phyloP scores from a whole-genome alignment of 257 asterid species.

The Nicotiana tomentosiformis region DNA sequence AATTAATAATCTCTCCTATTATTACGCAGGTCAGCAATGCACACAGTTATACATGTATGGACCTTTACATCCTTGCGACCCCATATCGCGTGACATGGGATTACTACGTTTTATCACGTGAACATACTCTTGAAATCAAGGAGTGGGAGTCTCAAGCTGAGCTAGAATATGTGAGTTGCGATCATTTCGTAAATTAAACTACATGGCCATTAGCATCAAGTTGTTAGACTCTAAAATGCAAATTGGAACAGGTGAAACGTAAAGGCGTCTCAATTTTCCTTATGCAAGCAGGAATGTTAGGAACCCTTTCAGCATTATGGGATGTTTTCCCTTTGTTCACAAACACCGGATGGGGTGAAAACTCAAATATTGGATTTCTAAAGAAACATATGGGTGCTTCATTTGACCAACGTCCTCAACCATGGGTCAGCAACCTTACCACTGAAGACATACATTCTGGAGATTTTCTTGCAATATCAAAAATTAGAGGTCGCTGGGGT shows the following conservation, averaged over 20 bases:
- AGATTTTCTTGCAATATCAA: conserved; percentile 74
- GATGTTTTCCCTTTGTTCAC: conserved; percentile 80
- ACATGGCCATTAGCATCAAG: not conserved
- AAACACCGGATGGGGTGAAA: conserved; percentile 73
- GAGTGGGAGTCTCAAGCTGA: conserved; percentile 83
- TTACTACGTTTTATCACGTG: conserved; percentile 66
- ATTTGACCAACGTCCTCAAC: conserved; percentile 75
- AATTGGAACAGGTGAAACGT: conserved; percentile 46
- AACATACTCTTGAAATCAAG: conserved; percentile 66
- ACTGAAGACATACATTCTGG: conserved; percentile 71
- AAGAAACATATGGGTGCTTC: conserved; percentile 79
- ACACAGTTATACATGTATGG: conserved; percentile 88
- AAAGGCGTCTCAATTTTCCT: conserved; percentile 77
- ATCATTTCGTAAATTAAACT: not conserved
- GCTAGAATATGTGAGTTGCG: conserved; percentile 60
- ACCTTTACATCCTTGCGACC: conserved; percentile 75
- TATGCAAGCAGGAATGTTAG: conserved; percentile 80
- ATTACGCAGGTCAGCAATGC: conserved; percentile 54
- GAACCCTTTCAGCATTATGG: conserved; percentile 75
- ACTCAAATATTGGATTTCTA: conserved; percentile 64
- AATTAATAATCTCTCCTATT: not conserved
- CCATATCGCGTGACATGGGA: conserved; percentile 95
- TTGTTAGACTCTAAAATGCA: not conserved
- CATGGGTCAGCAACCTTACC: conserved; percentile 63
- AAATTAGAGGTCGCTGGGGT: conserved; percentile 89